Base-by-base conservation (phyloP, 768 basidiomycete species). In the Boletus tylopilopsis region DNA sequence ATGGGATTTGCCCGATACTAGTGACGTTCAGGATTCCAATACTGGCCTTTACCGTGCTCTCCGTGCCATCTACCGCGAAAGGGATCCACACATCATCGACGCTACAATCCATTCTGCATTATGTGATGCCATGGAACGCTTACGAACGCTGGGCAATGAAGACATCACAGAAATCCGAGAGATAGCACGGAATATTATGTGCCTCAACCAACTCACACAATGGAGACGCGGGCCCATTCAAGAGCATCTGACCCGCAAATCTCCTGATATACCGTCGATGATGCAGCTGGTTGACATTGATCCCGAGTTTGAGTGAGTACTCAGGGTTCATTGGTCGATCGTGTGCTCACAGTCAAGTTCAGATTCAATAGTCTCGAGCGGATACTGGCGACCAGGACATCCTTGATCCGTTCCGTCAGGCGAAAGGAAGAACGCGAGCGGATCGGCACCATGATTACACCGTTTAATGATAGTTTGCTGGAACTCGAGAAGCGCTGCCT, bases 1-100 rank as follows among this genome's bases (percentile, higher is more conserved):
- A 2, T 99, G 96, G 96, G 94, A 98, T 67, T 72, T 99, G 22
- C 94, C 94, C 1, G 80, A 88, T 42, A 72, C 74, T 0, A 55
- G 69, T 10, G 67, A 68, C 2, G 67, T 73, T 45, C 69, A 70
- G 21, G 71, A 71, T 23, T 66, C 81, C 9, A 81, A 80, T 21
- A 74, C 78, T 13, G 70, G 84, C 2, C 71, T 97, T 5, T 99
- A 95, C 66, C 73, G 77, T 27, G 84, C 90, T 4, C 73, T 99
- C 29, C 81, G 88, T 35, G 83, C 91, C 0, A 71, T 92, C n/a
- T 82, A 94, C 56, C 80, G 89, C 5, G 90, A 91, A 61, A 78
- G 90, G 34, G 81, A 86, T 59, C 60, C 68, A 0, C 61, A 61
- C 1, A 64, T 69, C 0, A 72, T 88, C 13, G 75, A 84, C 51